phyloP scores from a whole-genome alignment of 2,329 filamentous ascomycete species.

The Claviceps sorghi region DNA sequence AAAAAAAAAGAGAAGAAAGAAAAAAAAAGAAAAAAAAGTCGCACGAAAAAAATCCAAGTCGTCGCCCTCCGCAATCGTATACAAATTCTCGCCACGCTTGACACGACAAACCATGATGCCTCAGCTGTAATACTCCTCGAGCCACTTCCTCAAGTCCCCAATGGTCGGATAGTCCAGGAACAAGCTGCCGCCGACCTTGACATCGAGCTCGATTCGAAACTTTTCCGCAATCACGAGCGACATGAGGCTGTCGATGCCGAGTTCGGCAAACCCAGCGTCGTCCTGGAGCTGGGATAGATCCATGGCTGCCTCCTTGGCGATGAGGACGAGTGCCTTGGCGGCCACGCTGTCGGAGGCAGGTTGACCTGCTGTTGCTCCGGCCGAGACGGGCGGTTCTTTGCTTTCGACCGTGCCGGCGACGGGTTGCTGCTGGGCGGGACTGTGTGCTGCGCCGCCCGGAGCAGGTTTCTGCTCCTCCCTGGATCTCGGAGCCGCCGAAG shows the following conservation, averaged over 20 bases:
- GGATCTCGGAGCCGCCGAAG: not conserved
- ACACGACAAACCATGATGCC: not conserved
- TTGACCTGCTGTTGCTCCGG: constrained; percentile 10
- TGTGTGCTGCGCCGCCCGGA: not conserved
- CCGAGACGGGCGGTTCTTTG: not conserved
- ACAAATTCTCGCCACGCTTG: not conserved
- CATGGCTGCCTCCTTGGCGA: constrained; percentile 41
- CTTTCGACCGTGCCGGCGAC: not conserved
- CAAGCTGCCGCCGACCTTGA: constrained; percentile 35
- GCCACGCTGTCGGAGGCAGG: constrained; percentile 8
- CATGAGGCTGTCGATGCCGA: constrained; percentile 48
- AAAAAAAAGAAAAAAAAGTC: no score
- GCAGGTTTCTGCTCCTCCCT: no score
- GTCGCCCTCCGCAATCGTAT: not conserved
- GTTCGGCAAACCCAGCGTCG: constrained; percentile 38
- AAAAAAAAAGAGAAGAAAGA: no score
- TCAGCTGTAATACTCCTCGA: constrained; percentile 18
- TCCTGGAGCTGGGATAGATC: constrained; percentile 38
- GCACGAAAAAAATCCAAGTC: no score
- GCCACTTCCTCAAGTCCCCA: constrained; percentile 33
- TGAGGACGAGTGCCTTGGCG: constrained; percentile 33
- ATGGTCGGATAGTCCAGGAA: constrained; percentile 41
- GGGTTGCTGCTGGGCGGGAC: not conserved
- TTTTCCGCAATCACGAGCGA: constrained; percentile 39
- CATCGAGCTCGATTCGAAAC: constrained; percentile 40